Base-by-base conservation (phyloP, 2,329 filamentous ascomycete genomes). In the Chalaropsis ovoidea region DNA sequence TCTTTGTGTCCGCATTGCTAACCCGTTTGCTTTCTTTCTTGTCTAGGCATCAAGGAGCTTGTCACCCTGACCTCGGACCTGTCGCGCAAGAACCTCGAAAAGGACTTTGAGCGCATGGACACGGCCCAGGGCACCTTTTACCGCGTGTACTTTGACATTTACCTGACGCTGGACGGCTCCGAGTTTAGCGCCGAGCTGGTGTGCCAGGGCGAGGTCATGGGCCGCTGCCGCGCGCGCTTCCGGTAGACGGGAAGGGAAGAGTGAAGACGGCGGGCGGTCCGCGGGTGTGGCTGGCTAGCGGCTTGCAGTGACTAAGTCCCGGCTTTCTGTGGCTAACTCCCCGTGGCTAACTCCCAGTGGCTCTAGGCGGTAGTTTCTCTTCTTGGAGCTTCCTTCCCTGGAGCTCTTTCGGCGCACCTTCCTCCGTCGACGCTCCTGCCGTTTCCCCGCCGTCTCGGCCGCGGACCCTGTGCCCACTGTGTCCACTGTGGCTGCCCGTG, bases 121-220 rank as follows among this genome's bases (percentile, higher is more conserved):
- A 97, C 94, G 1, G 92, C 94, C 5, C 93, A 99, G 76, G 94
- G 94, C 69, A 95, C 90, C 2, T 96, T 96, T 76, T 96, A 96
- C 80, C 86, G 90, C 69, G 85, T 88, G 68, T 88, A 87, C 76
- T 87, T 87, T 70, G 85, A 87, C 71, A 87, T 88, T 70, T 95
- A 95, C 76, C 84, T 99, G 70, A 97, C 94, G 0, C 86, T 99
- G 17, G 94, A 99, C 73, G 94, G 94, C 24, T 95, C 90, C 63
- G 94, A 99, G 75, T 97, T 99, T 80, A 97, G 94, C 71, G 94
- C 94, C 64, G 94, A 97, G 79, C 80, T 99, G 47, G 93, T 97
- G n/a, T 99, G 94, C 78, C 94, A 99, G 76, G 94, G 94, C 72
- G 94, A 97, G 76, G 91, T 99, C 70, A 99, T 97, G 94, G 94